These are phyloP conservation scores for Spathaspora arborariae DNA, from an alignment of 805 yeast species.

Conservation along the genomic window DNA sequence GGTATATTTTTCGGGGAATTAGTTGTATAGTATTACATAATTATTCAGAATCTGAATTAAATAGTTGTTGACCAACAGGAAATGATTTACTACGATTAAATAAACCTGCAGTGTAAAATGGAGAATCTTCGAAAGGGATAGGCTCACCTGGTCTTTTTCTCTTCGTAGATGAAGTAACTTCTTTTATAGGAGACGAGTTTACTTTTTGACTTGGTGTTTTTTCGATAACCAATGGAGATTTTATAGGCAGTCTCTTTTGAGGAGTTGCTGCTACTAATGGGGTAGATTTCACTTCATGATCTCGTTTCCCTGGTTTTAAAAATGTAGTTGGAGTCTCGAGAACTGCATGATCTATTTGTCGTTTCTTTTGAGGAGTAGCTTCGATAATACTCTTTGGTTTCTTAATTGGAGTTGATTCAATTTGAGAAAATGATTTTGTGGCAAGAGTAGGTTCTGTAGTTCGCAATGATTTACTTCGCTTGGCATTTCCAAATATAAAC, in stretches of 20 bases:
- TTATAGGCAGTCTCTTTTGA: not conserved
- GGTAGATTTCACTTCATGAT: not conserved
- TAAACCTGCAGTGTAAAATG: conserved; percentile 23
- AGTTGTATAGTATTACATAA: conserved; percentile 12
- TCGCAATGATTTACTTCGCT: conserved; percentile 14
- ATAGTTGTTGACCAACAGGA: not conserved
- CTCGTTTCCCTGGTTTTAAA: conserved; percentile 2
- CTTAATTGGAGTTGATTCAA: conserved; percentile 25
- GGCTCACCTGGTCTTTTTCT: conserved; percentile 34
- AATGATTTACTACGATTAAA: not conserved
- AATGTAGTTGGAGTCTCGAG: not conserved
- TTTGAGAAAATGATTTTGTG: conserved; percentile 20
- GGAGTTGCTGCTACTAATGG: not conserved
- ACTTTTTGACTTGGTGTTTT: conserved; percentile 4
- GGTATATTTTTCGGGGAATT: conserved; percentile 75
- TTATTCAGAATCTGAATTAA: not conserved
- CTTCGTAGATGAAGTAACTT: conserved; percentile 1
- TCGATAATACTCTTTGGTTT: not conserved
- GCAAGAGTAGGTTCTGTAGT: conserved; percentile 18
- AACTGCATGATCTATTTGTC: not conserved
- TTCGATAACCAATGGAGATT: conserved; percentile 4
- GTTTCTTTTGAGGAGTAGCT: not conserved
- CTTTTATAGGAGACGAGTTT: conserved; percentile 1
- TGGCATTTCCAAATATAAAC: conserved; percentile 27
- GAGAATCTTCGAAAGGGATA: conserved; percentile 30